Conservation (phyloP, 768 basidiomycete species). For the Lactifluus piperatus region DNA sequence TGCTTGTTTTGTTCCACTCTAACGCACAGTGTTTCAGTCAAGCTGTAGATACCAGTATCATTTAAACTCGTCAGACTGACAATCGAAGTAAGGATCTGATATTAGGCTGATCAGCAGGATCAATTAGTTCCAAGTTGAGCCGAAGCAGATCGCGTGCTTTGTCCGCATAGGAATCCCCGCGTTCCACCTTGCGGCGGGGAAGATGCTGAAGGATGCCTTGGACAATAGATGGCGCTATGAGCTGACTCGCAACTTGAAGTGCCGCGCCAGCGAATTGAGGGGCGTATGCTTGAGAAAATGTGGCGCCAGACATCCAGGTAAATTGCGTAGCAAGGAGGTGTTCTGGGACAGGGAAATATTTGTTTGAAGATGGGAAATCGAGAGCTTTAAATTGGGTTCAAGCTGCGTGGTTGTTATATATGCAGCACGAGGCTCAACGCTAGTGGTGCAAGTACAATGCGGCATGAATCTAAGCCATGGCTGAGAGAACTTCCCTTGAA, state of each 20-base stretch:
- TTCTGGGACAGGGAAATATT: neutral
- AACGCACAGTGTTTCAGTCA: neutral
- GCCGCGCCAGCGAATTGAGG: neutral
- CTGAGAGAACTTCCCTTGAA: neutral
- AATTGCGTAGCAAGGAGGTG: no score
- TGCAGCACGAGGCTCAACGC: no score
- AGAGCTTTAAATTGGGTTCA: neutral
- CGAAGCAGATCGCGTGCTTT: neutral
- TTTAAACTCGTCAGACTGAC: neutral
- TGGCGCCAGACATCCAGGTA: neutral
- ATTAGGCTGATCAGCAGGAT: neutral
- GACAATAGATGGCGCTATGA: neutral
- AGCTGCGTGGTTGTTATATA: neutral
- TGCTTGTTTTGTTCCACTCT: neutral
- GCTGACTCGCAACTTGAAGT: neutral
- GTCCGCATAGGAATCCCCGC: neutral
- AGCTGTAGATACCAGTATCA: neutral
- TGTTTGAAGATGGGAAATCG: neutral
- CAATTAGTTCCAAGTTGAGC: neutral
- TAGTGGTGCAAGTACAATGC: neutral
- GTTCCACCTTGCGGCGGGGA: neutral
- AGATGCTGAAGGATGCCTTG: neutral
- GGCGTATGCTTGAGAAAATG: no score
- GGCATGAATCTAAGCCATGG: neutral
- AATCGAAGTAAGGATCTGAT: neutral